Evolutionary conservation across 2,329 filamentous ascomycete species (phyloP), one percentile per base, ranked within the genome.

Genomic region (Paecilomyces dactylethromorphus): DNA sequence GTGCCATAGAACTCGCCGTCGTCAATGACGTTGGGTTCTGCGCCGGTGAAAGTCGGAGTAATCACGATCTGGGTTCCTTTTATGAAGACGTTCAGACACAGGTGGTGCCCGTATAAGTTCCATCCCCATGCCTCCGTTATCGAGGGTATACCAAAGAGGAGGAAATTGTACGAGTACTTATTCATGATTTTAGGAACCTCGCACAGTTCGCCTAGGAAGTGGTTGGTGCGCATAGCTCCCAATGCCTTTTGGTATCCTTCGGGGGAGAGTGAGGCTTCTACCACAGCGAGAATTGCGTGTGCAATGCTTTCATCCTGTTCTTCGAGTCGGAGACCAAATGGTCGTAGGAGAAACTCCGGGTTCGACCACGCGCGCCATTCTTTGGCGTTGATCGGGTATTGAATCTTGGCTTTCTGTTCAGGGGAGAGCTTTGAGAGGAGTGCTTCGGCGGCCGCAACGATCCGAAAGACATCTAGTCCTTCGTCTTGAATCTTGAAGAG

Each of bases 1-100:
- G 86, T 89, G 6, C 88, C 89, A 1, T 75, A 74, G 69, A 85
- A 81, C 0, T 81, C 81, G 0, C 88, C 88, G 0, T 73, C 71
- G 63, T 92, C 89, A 64, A 92, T 89, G 35, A 86, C 67, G 65
- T 92, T 91, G 0, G 90, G 90, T 72, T 93, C 90, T 0, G 90
- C 90, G 57, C 90, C 90, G 0, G 88, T 91, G 73, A 93, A 93
- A 74, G 86, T 90, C 0, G 90, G 90, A 0, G 84, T 85, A 2
- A 91, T 79, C 52, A 91, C 77, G 55, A 91, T 85, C 69, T 91
- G 87, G 0, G 76, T 73, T 32, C 78, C 78, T 67, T 86, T 82
- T 58, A 92, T 79, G 68, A 92, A 88, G 22, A 89, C 80, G 65
- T 86, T 87, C 2, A 92, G 79, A 64, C 88, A 91, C 2, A 93